Evolutionary conservation across 2,329 filamentous ascomycete species (phyloP), one percentile per base, ranked within the genome.

Genomic region (Trichoderma lentiforme): DNA sequence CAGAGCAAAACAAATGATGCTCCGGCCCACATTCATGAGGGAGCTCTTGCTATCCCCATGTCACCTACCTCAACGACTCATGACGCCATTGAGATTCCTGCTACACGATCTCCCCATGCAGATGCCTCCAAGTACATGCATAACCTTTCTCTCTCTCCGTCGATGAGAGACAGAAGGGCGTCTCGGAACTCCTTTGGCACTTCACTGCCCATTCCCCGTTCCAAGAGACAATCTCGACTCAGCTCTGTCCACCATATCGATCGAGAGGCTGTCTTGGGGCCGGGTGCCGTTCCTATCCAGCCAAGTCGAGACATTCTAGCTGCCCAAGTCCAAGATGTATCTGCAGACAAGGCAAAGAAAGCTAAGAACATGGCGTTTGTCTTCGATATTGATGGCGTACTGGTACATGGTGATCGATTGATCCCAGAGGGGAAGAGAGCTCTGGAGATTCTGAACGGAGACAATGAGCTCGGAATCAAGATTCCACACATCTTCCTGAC

Each of bases 91-190:
- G 66, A 69, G 56, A 51, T 69, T 26, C 66, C 66, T 12, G 66
- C 66, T 12, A 69, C 66, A 26, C 26, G 56, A 18, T 69, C 66
- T 14, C 66, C 66, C 26, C 66, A 69, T 47, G 66, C 66, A 18
- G 66, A 69, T 61, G 66, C 66, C 11, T 69, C 66, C 53, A 69
- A 69, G 28, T 69, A 69, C 15, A 69, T 69, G 66, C 66, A 69
- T 28, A 61, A 61, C 6, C 36, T 69, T 6, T 69, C 66, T 26
- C n/a, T 69, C 24, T 61, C 66, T n/a, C 66, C 66, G 1, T 69
- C 66, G 9, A 69, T 69, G 66, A 60, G 66, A 51, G 66, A 69
- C 7, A 34, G 66, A 18, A 24, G 66, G 9, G 14, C 56, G 6
- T 69, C 66, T 26, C 56, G 66, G 6, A 69, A 69, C 14, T 69